Evolutionary conservation across 208 protist species (phyloP).

Genomic region (Crithidia mellificae): DNA sequence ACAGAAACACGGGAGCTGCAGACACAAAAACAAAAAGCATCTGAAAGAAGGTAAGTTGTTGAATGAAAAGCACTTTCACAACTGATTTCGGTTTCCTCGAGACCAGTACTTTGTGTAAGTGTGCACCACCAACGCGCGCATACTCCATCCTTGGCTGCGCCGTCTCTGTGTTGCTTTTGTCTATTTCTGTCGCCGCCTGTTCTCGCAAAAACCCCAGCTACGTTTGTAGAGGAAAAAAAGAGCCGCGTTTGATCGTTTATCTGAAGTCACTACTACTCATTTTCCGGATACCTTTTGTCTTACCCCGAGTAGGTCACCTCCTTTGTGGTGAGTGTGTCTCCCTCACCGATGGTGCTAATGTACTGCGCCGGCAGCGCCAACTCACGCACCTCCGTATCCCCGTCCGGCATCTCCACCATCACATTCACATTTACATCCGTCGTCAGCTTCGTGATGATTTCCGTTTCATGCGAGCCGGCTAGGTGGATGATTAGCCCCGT

Average conservation of each 20-base stretch:
- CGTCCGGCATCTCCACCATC: conserved; percentile 26
- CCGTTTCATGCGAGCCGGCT: conserved; percentile 13
- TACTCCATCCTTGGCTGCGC: too few relatives aligned
- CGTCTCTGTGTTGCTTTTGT: too few relatives aligned
- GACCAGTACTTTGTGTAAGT: background rate
- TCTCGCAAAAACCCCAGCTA: too few relatives aligned
- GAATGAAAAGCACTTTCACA: background rate
- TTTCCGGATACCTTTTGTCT: background rate
- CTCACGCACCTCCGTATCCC: conserved; percentile 31
- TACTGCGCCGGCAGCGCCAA: conserved; percentile 41
- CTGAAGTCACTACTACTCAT: background rate
- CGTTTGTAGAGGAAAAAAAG: too few relatives aligned
- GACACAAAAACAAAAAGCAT: too few relatives aligned
- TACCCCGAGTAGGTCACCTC: conserved; percentile 31
- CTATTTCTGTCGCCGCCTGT: too few relatives aligned
- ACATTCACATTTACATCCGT: conserved; percentile 39
- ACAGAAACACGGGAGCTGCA: too few relatives aligned
- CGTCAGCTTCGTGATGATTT: conserved; percentile 31
- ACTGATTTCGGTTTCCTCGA: conserved; percentile 12
- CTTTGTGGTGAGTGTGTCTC: conserved; percentile 11
- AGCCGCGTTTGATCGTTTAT: too few relatives aligned
- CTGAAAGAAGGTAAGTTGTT: background rate
- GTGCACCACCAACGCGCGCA: too few relatives aligned
- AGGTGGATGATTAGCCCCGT: conserved; percentile 20
- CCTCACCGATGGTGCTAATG: conserved; percentile 17